Evolutionary conservation across 1,284 basidiomycete genomes (phyloP).

Genomic region (Cryptococcus jaspeensis): DNA sequence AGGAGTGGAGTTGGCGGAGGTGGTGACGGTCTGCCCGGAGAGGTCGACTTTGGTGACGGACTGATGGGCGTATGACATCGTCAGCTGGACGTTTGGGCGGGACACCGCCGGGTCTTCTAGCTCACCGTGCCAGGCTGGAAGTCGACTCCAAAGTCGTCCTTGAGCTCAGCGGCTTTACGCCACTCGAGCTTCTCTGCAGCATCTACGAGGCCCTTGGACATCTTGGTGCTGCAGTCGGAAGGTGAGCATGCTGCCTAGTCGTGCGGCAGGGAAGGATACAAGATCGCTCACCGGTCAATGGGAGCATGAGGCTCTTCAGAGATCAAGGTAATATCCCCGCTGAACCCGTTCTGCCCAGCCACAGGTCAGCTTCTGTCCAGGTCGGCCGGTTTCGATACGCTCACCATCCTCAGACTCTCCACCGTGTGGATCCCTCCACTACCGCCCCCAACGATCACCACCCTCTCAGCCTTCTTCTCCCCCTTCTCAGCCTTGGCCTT

Average conservation of each 20-base stretch:
- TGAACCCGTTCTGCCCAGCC: conserved; percentile 67
- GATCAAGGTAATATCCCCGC: conserved; percentile 72
- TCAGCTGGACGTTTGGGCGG: too few relatives aligned
- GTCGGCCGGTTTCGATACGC: conserved; percentile 5
- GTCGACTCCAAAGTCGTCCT: conserved; percentile 75
- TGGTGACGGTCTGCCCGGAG: conserved; percentile 60
- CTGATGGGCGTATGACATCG: conserved; percentile 42
- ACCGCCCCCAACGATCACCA: conserved; percentile 83
- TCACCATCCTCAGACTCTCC: conserved; percentile 78
- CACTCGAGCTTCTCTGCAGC: conserved; percentile 75
- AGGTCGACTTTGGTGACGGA: conserved; percentile 68
- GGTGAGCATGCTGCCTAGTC: conserved; percentile 1
- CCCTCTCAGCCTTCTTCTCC: conserved; percentile 57
- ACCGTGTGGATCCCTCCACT: conserved; percentile 75
- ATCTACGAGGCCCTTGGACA: conserved; percentile 82
- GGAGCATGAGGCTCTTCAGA: conserved; percentile 77
- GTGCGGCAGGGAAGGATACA: not conserved
- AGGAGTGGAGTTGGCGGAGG: conserved; percentile 58
- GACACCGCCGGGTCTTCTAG: conserved; percentile 3
- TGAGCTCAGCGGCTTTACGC: conserved; percentile 69
- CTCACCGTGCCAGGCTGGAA: conserved; percentile 67
- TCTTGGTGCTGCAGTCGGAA: conserved; percentile 64
- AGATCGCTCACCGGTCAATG: conserved; percentile 68
- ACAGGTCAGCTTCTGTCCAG: conserved; percentile 6
- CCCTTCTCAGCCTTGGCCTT: conserved; percentile 50